Evolutionary conservation across 176 grass and related monocot species (phyloP), one percentile per base, ranked within the genome.

Genomic region (Phyllostachys edulis): DNA sequence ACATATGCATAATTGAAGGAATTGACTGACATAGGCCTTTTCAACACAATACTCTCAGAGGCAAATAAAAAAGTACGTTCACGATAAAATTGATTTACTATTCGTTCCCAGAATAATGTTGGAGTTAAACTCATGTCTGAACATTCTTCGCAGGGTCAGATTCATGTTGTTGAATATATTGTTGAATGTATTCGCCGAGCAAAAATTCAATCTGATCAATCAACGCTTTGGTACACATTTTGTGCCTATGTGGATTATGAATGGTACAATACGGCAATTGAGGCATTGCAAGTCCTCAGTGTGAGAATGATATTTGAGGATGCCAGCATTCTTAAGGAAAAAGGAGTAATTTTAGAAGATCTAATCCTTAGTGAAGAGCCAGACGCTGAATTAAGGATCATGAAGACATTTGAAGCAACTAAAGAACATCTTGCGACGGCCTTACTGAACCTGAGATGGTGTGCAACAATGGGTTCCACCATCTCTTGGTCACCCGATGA

Each of bases 371-470:
- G 79, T 59, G 96, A 95, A 91, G 96, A 93, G n/a, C 79, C 76
- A 62, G 84, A 91, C 63, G 77, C 86, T 42, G 93, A 98, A 83
- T 54, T 66, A 40, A 82, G 86, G 67, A 92, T 98, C 64, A 78
- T 94, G 21, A 82, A 82, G 52, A 72, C 46, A 70, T 90, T 95
- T 74, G 56, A 80, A 82, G 69, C 82, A 67, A 86, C 55, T 14
- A 49, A 91, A 80, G 90, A 93, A 42, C 82, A 83, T 90, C 83
- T 92, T 23, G 57, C 77, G 7, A 85, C 83, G 16, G 93, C 91
- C 79, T 84, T 98, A 3, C 54, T 95, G 57, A 95, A 98, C 65
- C 82, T 98, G 66, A 93, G 93, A 82, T 93, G 91, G 88, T 95
- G 93, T 71, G 83, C 57, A 21, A 89, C 44, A 37, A 80, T 90